Conservation (phyloP, 2,329 filamentous ascomycete species). For the Bipolaris oryzae region DNA sequence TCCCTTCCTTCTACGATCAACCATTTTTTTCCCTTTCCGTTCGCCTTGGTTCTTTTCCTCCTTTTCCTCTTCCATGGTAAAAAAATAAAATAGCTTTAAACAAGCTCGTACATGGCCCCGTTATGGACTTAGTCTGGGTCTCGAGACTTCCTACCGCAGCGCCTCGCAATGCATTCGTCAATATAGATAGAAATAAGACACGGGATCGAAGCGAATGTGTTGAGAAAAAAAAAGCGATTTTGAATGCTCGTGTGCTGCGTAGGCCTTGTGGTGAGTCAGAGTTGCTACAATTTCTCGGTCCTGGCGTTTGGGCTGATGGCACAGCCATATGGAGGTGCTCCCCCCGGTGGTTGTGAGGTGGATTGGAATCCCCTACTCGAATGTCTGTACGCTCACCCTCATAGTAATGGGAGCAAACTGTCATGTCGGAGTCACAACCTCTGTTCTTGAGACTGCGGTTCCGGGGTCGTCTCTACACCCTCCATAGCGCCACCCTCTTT, state of each 20-base stretch:
- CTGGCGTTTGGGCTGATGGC: background rate
- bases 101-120: background rate
- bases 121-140: background rate
- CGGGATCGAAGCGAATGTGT: slow-evolving; percentile 41
- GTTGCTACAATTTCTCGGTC: background rate
- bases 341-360: background rate
- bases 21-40: background rate
- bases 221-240: slow-evolving; percentile 24
- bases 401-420: background rate
- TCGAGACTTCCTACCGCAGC: background rate
- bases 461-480: slow-evolving; percentile 28
- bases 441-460: slow-evolving; percentile 18
- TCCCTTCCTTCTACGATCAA: background rate
- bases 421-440: slow-evolving; percentile 16
- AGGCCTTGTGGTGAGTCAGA: background rate
- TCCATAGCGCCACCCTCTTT: slow-evolving; percentile 36
- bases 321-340: background rate
- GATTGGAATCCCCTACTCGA: background rate
- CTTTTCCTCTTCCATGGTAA: background rate
- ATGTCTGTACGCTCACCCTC: background rate
- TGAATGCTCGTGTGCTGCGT: background rate
- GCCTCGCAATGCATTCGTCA: slow-evolving; percentile 25
- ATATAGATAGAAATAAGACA: slow-evolving; percentile 35
- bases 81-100: background rate
- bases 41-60: background rate